These are phyloP conservation scores for Pilasporangium apinafurcum DNA, from an alignment of 352 stramenopile genomes.

Conservation along the genomic window DNA sequence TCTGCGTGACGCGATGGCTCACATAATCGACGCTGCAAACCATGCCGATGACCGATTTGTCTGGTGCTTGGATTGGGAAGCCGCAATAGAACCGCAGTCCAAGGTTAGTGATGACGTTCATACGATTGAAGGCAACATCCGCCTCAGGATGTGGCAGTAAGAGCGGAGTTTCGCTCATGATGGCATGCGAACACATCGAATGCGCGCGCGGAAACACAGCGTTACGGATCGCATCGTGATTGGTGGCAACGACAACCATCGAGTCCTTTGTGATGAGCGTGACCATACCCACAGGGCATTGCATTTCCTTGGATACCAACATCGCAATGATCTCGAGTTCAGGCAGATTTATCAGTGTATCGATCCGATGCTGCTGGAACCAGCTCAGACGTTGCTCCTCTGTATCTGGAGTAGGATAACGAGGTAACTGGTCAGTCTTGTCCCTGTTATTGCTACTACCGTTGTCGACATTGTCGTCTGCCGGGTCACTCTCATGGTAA, in stretches of 20 bases:
- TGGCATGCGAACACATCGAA: slow-evolving; percentile 45
- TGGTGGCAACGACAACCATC: slow-evolving; percentile 36
- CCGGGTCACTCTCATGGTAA: too few relatives aligned
- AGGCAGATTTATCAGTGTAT: slow-evolving; percentile 14
- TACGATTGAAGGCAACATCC: slow-evolving; percentile 38
- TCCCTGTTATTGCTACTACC: background rate
- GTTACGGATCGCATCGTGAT: slow-evolving; percentile 13
- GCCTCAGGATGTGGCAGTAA: slow-evolving; percentile 47
- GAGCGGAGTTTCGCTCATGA: slow-evolving; percentile 42
- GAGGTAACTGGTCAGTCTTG: too few relatives aligned
- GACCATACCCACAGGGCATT: slow-evolving; percentile 31
- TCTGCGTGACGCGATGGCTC: slow-evolving; percentile 27
- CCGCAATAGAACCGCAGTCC: slow-evolving; percentile 48
- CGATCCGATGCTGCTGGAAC: slow-evolving; percentile 18
- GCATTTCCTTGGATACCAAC: slow-evolving; percentile 25
- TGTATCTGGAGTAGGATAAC: slow-evolving; percentile 2
- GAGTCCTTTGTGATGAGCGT: slow-evolving; percentile 34
- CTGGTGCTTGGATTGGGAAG: slow-evolving; percentile 32
- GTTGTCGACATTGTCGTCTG: too few relatives aligned
- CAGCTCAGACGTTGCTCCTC: slow-evolving; percentile 21
- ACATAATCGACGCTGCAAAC: slow-evolving; percentile 47
- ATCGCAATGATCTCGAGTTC: slow-evolving; percentile 54
- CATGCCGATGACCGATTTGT: slow-evolving; percentile 31
- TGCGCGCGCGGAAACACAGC: slow-evolving; percentile 27
- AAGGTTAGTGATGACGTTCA: slow-evolving; percentile 17